These are phyloP conservation scores for Sextonia rubra DNA, from an alignment of 164 flowering plant genomes.

Conservation along the genomic window DNA sequence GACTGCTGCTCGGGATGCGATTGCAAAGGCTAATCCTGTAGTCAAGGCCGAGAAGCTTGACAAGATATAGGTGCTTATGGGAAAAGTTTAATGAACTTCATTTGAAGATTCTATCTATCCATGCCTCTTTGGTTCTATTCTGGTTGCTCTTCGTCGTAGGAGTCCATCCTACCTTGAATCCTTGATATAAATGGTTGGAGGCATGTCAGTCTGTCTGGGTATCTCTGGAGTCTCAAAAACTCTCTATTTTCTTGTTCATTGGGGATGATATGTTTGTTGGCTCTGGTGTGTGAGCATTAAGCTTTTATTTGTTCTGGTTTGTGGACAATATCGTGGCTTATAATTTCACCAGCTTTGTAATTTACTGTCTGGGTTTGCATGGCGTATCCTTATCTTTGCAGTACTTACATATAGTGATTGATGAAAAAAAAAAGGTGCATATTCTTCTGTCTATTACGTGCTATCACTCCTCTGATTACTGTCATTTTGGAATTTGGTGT, in stretches of 20 bases:
- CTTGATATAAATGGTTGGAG: slow-evolving; percentile 11
- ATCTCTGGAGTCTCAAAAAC: slow-evolving; percentile 22
- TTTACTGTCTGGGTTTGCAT: slow-evolving; percentile 16
- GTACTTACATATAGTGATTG: not conserved
- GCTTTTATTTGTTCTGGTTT: slow-evolving; percentile 27
- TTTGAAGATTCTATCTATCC: slow-evolving; percentile 19
- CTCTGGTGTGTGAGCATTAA: slow-evolving; percentile 29
- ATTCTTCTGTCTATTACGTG: no score
- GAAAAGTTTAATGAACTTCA: slow-evolving; percentile 9
- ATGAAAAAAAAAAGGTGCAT: no score
- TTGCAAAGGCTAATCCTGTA: slow-evolving; percentile 52
- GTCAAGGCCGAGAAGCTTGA: slow-evolving; percentile 55
- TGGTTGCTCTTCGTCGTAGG: slow-evolving; percentile 21
- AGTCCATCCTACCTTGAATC: slow-evolving; percentile 9
- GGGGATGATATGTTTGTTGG: slow-evolving; percentile 22
- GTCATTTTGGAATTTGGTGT: no score
- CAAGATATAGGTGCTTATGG: slow-evolving; percentile 31
- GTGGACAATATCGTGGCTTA: slow-evolving; percentile 19
- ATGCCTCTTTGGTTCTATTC: slow-evolving; percentile 11
- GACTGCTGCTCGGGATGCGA: slow-evolving; percentile 43
- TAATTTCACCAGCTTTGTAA: slow-evolving; percentile 21
- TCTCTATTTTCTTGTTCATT: slow-evolving; percentile 24
- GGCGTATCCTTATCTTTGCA: not conserved
- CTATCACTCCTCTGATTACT: no score
- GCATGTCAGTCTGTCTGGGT: slow-evolving; percentile 18